Percentiles rank a stretch among this genome's conserved stretches.
Evolutionary conservation across 805 yeast species (phyloP).

Genomic region (Starmera quercuum): DNA sequence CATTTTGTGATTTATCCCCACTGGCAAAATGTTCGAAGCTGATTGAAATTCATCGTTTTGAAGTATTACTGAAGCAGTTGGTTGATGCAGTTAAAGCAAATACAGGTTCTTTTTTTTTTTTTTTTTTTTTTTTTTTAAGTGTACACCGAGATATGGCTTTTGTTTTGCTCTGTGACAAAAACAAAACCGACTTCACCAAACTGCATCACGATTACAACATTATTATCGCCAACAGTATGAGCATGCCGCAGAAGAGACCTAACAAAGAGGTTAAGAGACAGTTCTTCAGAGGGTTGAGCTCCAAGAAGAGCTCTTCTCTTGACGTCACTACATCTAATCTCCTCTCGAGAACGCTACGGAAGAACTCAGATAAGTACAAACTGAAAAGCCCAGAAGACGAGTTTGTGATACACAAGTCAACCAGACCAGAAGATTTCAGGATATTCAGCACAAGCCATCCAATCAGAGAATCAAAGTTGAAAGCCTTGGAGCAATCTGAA

Average conservation of each 20-base stretch:
- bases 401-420: slow-evolving; percentile 20
- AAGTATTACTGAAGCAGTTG: too few relatives aligned
- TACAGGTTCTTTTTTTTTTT: too few relatives aligned
- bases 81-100: too few relatives aligned
- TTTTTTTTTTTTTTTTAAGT: too few relatives aligned
- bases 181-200: too few relatives aligned
- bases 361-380: slow-evolving; percentile 18
- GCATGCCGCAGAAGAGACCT: not conserved
- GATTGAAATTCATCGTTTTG: too few relatives aligned
- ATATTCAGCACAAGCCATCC: slow-evolving; percentile 16
- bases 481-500: slow-evolving; percentile 17
- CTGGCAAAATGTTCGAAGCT: too few relatives aligned
- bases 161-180: too few relatives aligned
- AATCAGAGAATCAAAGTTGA: slow-evolving; percentile 16
- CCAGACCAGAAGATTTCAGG: slow-evolving; percentile 17
- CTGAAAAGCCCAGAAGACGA: slow-evolving; percentile 2
- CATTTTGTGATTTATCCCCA: too few relatives aligned
- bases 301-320: slow-evolving; percentile 4
- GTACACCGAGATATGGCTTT: too few relatives aligned
- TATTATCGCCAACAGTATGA: too few relatives aligned
- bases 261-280: slow-evolving; percentile 18
- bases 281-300: slow-evolving; percentile 14
- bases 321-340: slow-evolving; percentile 15
- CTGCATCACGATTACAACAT: too few relatives aligned
- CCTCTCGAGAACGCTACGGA: slow-evolving; percentile 18